phyloP scores from a whole-genome alignment of 139 green algal species.

The Mesotaenium endlicherianum region DNA sequence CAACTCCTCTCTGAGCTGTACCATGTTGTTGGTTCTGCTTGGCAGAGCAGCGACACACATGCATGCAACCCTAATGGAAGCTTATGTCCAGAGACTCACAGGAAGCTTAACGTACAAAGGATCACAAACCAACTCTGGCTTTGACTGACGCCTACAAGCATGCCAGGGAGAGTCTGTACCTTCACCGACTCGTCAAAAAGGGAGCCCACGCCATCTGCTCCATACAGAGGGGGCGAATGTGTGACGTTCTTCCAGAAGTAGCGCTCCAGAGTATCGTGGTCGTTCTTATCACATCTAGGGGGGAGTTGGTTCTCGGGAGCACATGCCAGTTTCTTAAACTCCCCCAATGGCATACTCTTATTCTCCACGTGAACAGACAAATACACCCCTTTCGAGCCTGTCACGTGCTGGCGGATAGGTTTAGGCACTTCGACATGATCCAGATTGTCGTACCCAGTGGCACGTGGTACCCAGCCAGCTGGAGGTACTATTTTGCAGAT shows the following conservation, averaged over 20 bases:
- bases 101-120: too few relatives aligned
- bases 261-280: constrained; percentile 56
- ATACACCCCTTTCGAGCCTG: constrained; percentile 73
- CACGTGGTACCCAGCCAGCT: constrained; percentile 64
- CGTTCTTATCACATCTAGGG: neutral
- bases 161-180: too few relatives aligned
- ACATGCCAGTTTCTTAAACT: constrained; percentile 55
- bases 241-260: constrained; percentile 77
- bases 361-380: constrained; percentile 69
- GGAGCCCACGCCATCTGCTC: constrained; percentile 70
- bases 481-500: constrained; percentile 70
- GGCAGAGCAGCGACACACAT: too few relatives aligned
- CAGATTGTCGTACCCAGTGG: constrained; percentile 59
- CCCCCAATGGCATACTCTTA: constrained; percentile 60
- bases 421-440: constrained; percentile 17
- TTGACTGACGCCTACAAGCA: too few relatives aligned
- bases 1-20: too few relatives aligned
- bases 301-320: neutral
- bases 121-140: too few relatives aligned
- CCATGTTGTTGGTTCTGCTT: too few relatives aligned
- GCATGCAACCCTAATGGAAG: too few relatives aligned
- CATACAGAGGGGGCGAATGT: constrained; percentile 74
- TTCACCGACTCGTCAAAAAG: too few relatives aligned
- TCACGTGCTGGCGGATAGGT: constrained; percentile 69
- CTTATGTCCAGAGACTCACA: too few relatives aligned